phyloP scores from a whole-genome alignment of 2,329 filamentous ascomycete genomes.

The Allantophomopsis cytisporea region DNA sequence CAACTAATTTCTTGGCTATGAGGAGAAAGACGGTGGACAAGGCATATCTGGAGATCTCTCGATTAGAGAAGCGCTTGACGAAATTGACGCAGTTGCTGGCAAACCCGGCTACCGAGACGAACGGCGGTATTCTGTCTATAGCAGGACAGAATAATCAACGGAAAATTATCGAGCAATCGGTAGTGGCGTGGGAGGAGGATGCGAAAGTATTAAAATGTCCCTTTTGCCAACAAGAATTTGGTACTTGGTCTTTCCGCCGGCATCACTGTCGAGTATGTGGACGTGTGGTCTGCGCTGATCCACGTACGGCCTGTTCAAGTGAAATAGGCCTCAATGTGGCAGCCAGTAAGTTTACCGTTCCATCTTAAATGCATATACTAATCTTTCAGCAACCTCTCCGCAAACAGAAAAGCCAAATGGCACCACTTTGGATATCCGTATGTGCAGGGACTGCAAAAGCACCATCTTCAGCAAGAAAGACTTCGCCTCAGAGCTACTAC shows the following conservation, averaged over 20 bases:
- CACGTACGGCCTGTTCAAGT: conserved; percentile 68
- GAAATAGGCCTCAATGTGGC: conserved; percentile 73
- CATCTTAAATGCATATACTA: conserved; percentile 2
- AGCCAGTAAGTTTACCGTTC: conserved; percentile 31
- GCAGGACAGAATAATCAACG: conserved; percentile 60
- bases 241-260: conserved; percentile 79
- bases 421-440: conserved; percentile 67
- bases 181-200: conserved; percentile 95
- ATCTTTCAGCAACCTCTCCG: conserved; percentile 19
- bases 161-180: conserved; percentile 75
- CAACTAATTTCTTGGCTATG: conserved; percentile 52
- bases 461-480: conserved; percentile 57
- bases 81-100: conserved; percentile 78
- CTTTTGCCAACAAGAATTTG: conserved; percentile 93
- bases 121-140: conserved; percentile 37
- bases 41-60: conserved; percentile 73
- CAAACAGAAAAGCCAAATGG: conserved; percentile 35
- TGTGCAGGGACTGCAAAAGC: conserved; percentile 79
- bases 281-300: conserved; percentile 82
- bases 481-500: conserved; percentile 43
- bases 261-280: conserved; percentile 95
- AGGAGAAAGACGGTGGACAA: conserved; percentile 71
- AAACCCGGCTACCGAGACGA: conserved; percentile 55
- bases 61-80: conserved; percentile 83
- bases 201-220: conserved; percentile 67